Evolutionary conservation across 2,329 filamentous ascomycete species (phyloP), one percentile per base, ranked within the genome.

Genomic region (Neurospora sp.): DNA sequence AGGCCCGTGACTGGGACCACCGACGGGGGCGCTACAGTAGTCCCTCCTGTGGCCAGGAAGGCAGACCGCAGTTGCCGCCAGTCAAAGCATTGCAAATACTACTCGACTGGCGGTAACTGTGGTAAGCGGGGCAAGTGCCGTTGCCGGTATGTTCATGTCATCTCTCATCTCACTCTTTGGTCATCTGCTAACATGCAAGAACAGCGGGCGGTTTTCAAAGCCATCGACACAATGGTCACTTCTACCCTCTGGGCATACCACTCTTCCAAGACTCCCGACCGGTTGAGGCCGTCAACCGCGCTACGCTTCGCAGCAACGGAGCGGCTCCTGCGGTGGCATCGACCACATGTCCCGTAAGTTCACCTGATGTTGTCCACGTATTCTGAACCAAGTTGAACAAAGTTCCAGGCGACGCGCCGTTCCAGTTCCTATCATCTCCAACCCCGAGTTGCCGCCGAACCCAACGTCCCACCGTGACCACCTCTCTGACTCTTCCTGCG

Each of bases 41-140:
- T 52, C 19, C 43, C n/a, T 46, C n/a, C 41, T 19, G 8, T 85
- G 73, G 78, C 84, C 72, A 83, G 85, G 78, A 84, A 85, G 77
- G 87, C 88, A 67, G 88, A 90, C 75, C 84, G 88, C 37, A 10
- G 37, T 38, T 11, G 8, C 37, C 37, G 37, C 37, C 37, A 38
- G 57, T 84, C 86, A 68, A 87, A 86, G 73, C 88, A 90, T 76
- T 91, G 88, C 86, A 91, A 91, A 80, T 91, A 91, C 79, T 91
- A 86, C 77, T 89, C 88, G 52, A 90, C 88, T 68, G 88, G 88
- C 74, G 88, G 88, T 71, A 88, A 83, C 70, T 90, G 88, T 46
- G 41, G n/a, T 46, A 46, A 46, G n/a, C 41, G 41, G 41, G n/a
- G n/a, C n/a, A 46, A 11, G n/a, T 46, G 41, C 10, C n/a, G 41